Conservation (phyloP, 495 filamentous ascomycete species). For the Aspergillus cavernicola region DNA sequence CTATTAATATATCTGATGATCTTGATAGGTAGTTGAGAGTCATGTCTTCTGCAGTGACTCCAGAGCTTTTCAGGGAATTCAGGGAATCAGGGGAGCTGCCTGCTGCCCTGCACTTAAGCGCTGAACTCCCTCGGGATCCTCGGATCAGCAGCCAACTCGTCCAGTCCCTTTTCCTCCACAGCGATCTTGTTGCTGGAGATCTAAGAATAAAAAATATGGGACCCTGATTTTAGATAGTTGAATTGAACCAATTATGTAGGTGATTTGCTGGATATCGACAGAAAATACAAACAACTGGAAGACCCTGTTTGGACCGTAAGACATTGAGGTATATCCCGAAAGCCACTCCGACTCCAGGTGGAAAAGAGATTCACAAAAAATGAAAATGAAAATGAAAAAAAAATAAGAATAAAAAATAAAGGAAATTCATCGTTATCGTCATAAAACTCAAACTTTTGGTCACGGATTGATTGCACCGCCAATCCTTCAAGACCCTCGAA, state of each 20-base stretch:
- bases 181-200: not conserved
- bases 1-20: conserved; percentile 8
- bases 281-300: conserved; percentile 6
- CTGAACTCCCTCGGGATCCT: not conserved
- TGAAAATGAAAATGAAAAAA: not conserved
- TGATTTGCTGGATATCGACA: not conserved
- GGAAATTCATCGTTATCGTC: conserved; percentile 10
- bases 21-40: conserved; percentile 2
- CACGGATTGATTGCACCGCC: conserved; percentile 6
- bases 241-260: not conserved
- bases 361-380: not conserved
- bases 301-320: conserved; percentile 7
- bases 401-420: too few relatives aligned
- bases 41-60: not conserved
- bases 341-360: conserved; percentile 15
- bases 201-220: conserved; percentile 1
- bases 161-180: not conserved
- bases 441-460: conserved; percentile 19
- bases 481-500: conserved; percentile 2
- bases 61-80: not conserved
- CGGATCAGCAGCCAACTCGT: not conserved
- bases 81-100: not conserved
- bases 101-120: not conserved
- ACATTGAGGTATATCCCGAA: conserved; percentile 17
- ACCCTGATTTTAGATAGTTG: too few relatives aligned